Conservation (phyloP, 139 green algal genomes). For the Tetradesmus lagerheimii region DNA sequence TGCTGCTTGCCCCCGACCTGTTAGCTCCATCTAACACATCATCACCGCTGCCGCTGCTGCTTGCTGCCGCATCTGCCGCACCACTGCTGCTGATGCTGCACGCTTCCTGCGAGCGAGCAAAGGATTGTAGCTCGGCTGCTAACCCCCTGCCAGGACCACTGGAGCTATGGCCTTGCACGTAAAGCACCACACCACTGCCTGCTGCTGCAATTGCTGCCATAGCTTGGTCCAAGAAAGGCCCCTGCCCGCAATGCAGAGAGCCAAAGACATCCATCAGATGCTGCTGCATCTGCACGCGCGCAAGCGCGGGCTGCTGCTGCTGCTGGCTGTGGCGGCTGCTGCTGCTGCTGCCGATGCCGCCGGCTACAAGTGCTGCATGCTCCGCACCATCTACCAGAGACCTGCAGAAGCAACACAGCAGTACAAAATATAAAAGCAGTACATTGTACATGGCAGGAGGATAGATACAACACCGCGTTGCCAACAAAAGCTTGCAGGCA, state of each 20-base stretch:
- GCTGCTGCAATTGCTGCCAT: constrained; percentile 54
- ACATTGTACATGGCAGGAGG: no score
- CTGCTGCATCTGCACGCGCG: constrained; percentile 58
- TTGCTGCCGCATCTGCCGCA: not conserved
- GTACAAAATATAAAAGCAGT: no score
- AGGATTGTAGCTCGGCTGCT: constrained; percentile 55
- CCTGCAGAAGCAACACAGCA: constrained; percentile 34
- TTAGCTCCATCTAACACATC: not conserved
- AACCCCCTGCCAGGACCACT: constrained; percentile 36
- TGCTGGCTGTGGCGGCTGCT: not conserved
- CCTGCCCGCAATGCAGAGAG: constrained; percentile 39
- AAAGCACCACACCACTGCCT: constrained; percentile 73
- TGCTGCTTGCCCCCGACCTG: constrained; percentile 31
- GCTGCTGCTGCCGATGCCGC: constrained; percentile 32
- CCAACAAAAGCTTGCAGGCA: no score
- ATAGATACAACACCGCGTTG: no score
- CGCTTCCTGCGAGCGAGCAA: constrained; percentile 7
- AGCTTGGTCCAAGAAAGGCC: constrained; percentile 61
- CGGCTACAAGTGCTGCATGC: constrained; percentile 75
- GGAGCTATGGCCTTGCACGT: constrained; percentile 56
- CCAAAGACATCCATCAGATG: constrained; percentile 66
- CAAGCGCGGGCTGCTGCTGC: constrained; percentile 43
- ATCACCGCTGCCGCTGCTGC: constrained; percentile 19
- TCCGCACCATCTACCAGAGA: constrained; percentile 67
- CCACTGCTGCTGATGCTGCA: constrained; percentile 35